phyloP scores from a whole-genome alignment of 352 stramenopile genomes.

The Globisporangium solare region DNA sequence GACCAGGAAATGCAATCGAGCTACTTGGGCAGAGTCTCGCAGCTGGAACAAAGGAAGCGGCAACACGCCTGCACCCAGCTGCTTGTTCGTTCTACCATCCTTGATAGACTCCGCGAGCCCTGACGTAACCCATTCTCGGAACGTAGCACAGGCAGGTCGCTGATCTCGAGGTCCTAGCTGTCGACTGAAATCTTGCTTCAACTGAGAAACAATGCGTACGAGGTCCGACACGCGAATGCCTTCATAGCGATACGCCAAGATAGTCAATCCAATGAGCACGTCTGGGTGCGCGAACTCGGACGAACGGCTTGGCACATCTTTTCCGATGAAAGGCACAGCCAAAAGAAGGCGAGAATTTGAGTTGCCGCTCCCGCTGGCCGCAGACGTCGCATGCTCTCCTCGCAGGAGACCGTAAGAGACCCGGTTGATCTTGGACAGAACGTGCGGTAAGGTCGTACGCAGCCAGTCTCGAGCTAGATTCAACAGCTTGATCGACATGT shows the following conservation, averaged over 20 bases:
- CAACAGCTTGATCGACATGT: constrained; percentile 95
- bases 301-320: constrained; percentile 97
- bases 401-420: constrained; percentile 97
- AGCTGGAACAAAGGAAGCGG: constrained; percentile 97
- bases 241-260: constrained; percentile 90
- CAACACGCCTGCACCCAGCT: constrained; percentile 47
- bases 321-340: constrained; percentile 98
- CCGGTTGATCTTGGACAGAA: constrained; percentile 99
- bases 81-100: constrained; percentile 13
- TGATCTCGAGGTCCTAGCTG: constrained; percentile 81
- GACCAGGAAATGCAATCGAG: constrained; percentile 92
- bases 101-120: constrained; percentile 33
- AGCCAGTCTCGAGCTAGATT: constrained; percentile 98
- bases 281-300: constrained; percentile 99
- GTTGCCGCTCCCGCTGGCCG: constrained; percentile 70
- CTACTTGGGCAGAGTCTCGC: constrained; percentile 95
- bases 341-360: constrained; percentile 95
- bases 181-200: constrained; percentile 86
- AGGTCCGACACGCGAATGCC: constrained; percentile 83
- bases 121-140: constrained; percentile 65
- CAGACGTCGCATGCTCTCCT: constrained; percentile 50
- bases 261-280: constrained; percentile 90
- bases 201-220: constrained; percentile 79
- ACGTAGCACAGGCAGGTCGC: constrained; percentile 70
- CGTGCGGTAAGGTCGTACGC: constrained; percentile 96